Conservation (phyloP, 2,329 filamentous ascomycete species). For the Nemania sp. region DNA sequence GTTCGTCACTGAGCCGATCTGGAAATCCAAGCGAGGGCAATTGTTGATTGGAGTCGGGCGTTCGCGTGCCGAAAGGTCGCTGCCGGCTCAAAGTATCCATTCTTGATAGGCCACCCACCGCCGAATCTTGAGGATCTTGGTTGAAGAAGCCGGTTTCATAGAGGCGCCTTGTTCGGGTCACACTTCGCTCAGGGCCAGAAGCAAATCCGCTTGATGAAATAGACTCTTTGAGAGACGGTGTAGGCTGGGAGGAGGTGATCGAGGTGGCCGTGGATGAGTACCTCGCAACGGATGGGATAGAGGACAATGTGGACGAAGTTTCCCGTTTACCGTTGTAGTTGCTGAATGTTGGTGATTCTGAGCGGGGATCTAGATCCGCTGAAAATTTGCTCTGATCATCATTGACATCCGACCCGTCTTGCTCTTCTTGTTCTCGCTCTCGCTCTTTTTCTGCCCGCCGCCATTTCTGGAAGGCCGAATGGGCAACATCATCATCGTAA, state of each 20-base stretch:
- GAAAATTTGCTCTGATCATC: slow-evolving; percentile 41
- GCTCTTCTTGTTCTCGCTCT: slow-evolving; percentile 46
- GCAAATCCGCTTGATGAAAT: slow-evolving; percentile 47
- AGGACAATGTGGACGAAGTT: slow-evolving; percentile 84
- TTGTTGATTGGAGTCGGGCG: slow-evolving; percentile 51
- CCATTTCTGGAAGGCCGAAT: slow-evolving; percentile 82
- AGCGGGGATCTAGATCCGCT: slow-evolving; percentile 40
- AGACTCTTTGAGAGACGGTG: slow-evolving; percentile 56
- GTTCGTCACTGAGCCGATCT: slow-evolving; percentile 51
- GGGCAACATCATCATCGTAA: slow-evolving; percentile 84
- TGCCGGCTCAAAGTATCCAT: slow-evolving; percentile 77
- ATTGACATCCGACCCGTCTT: slow-evolving; percentile 43
- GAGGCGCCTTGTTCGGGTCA: slow-evolving; percentile 72
- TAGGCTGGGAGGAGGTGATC: slow-evolving; percentile 69
- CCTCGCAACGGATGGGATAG: slow-evolving; percentile 65
- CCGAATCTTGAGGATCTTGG: slow-evolving; percentile 79
- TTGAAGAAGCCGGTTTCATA: slow-evolving; percentile 78
- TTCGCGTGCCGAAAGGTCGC: slow-evolving; percentile 54
- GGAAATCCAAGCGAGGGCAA: slow-evolving; percentile 52
- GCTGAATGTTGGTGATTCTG: slow-evolving; percentile 60
- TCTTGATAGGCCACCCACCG: slow-evolving; percentile 73
- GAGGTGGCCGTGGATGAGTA: slow-evolving; percentile 90
- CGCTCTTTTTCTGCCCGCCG: slow-evolving; percentile 62
- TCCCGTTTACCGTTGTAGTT: slow-evolving; percentile 77
- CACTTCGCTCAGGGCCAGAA: slow-evolving; percentile 62